phyloP scores from a whole-genome alignment of 1,139 yeast genomes.

The Geotrichum fermentans region DNA sequence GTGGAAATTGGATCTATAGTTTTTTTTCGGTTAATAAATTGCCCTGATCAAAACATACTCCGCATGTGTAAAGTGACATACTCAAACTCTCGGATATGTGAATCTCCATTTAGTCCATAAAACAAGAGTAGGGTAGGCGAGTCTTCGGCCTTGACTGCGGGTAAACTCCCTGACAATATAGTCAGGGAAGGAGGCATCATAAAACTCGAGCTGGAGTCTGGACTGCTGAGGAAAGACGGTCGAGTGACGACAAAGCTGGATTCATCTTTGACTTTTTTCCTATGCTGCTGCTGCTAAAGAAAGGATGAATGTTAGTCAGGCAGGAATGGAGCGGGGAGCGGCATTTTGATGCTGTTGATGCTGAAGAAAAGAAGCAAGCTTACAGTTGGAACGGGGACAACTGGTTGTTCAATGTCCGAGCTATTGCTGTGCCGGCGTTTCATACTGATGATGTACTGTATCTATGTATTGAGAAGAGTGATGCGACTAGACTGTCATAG shows the following conservation, averaged over 20 bases:
- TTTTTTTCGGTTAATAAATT: too few relatives aligned
- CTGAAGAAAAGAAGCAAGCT: too few relatives aligned
- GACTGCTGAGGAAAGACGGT: not conserved
- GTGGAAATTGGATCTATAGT: too few relatives aligned
- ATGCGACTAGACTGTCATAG: too few relatives aligned
- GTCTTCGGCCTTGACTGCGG: not conserved
- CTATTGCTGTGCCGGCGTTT: slow-evolving; percentile 1
- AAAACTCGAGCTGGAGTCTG: not conserved
- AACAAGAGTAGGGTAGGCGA: slow-evolving; percentile 12
- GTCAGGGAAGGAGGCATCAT: not conserved
- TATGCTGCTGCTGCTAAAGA: not conserved
- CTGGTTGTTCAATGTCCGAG: not conserved
- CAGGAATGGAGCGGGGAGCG: not conserved
- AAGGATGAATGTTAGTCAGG: not conserved
- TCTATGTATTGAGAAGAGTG: too few relatives aligned
- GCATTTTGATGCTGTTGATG: too few relatives aligned
- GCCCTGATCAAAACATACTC: too few relatives aligned
- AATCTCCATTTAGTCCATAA: slow-evolving; percentile 9
- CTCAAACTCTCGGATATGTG: slow-evolving; percentile 16
- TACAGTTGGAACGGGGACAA: too few relatives aligned
- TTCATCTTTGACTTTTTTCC: slow-evolving; percentile 1
- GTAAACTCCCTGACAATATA: not conserved
- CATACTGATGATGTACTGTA: too few relatives aligned
- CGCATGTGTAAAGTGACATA: too few relatives aligned
- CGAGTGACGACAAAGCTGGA: not conserved